These are phyloP conservation scores for Talaromyces sp. DNA, from an alignment of 2,329 filamentous ascomycete species.

Conservation along the genomic window DNA sequence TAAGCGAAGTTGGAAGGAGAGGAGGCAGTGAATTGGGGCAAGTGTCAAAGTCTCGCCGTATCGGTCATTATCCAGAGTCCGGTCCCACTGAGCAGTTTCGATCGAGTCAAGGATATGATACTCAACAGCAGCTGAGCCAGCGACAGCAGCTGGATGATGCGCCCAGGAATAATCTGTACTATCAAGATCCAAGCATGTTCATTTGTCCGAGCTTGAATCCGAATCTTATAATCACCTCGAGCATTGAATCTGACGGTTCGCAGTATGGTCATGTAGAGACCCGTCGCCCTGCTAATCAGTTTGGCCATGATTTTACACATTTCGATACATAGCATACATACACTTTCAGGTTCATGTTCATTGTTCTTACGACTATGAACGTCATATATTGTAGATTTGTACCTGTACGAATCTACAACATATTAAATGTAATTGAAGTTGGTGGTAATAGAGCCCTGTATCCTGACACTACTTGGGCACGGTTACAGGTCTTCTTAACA, in stretches of 20 bases:
- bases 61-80: not conserved
- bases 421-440: not conserved
- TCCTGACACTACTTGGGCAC: no score
- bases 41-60: not conserved
- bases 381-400: not conserved
- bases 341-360: not conserved
- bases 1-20: not conserved
- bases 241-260: not conserved
- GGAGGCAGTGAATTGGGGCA: not conserved
- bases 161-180: not conserved
- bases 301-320: not conserved
- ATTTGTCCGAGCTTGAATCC: not conserved
- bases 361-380: not conserved
- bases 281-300: not conserved
- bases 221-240: not conserved
- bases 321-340: not conserved
- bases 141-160: not conserved
- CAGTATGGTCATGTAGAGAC: not conserved
- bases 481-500: not conserved
- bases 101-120: not conserved
- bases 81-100: not conserved
- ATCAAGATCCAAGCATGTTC: conserved; percentile 1
- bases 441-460: not conserved
- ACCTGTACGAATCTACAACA: not conserved
- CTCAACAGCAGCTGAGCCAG: not conserved